Conservation (phyloP, 164 flowering plant genomes). For the Brasenia schreberi region DNA sequence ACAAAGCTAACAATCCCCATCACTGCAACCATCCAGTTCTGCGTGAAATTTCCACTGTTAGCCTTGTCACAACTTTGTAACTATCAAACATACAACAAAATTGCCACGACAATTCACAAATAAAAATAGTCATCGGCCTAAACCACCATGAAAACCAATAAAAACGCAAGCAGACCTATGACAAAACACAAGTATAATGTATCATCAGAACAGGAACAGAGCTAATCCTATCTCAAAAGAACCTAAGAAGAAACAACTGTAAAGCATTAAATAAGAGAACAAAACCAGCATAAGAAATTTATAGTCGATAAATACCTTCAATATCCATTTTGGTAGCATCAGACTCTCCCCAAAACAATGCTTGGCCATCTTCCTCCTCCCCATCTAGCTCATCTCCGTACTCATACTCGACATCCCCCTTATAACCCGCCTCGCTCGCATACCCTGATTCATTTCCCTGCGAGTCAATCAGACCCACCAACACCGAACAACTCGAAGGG, state of each 20-base stretch:
- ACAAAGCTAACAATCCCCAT: neutral
- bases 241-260: neutral
- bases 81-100: too few relatives aligned
- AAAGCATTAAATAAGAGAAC: neutral
- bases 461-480: slow-evolving; percentile 23
- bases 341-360: slow-evolving; percentile 45
- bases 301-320: neutral
- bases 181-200: too few relatives aligned
- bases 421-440: slow-evolving; percentile 85
- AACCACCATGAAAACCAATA: too few relatives aligned
- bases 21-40: neutral
- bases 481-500: slow-evolving; percentile 7
- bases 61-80: too few relatives aligned
- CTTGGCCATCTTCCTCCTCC: slow-evolving; percentile 67
- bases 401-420: slow-evolving; percentile 86
- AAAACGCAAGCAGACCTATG: too few relatives aligned
- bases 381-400: slow-evolving; percentile 86
- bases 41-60: too few relatives aligned
- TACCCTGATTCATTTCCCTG: slow-evolving; percentile 82
- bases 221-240: neutral
- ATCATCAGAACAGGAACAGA: too few relatives aligned
- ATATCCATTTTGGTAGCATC: neutral
- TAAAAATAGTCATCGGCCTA: neutral
- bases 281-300: neutral
- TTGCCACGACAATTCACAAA: neutral